These are phyloP conservation scores for Aureobasidium namibiae DNA, from an alignment of 2,329 filamentous ascomycete genomes.

Conservation along the genomic window DNA sequence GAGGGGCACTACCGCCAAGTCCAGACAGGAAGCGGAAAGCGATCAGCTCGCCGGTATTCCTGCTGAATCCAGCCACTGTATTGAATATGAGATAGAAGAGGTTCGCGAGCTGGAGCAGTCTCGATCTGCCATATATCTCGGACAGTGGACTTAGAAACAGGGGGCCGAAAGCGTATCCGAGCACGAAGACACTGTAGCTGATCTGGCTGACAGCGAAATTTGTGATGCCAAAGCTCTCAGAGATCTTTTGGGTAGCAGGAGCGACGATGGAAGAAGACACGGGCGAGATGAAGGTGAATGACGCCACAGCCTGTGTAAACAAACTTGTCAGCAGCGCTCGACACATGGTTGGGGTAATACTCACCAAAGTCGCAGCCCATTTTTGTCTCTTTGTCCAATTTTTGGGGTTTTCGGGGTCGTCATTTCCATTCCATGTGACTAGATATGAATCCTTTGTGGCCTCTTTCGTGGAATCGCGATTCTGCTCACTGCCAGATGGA, in stretches of 20 bases:
- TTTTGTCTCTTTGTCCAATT: conserved; percentile 16
- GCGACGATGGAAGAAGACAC: conserved; percentile 19
- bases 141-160: conserved; percentile 39
- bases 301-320: conserved; percentile 8
- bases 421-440: conserved; percentile 14
- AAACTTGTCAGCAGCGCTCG: neutral
- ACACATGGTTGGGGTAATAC: neutral
- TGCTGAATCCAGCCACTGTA: conserved; percentile 37
- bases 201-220: conserved; percentile 13
- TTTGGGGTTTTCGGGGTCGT: conserved; percentile 16
- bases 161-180: conserved; percentile 34
- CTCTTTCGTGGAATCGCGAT: neutral
- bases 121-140: conserved; percentile 41
- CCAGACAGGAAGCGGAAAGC: conserved; percentile 41
- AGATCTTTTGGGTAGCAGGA: conserved; percentile 18
- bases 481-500: too few relatives aligned
- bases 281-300: conserved; percentile 14
- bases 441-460: neutral
- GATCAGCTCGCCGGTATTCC: conserved; percentile 34
- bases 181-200: conserved; percentile 28
- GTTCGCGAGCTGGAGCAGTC: conserved; percentile 37
- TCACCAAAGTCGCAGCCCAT: conserved; percentile 16
- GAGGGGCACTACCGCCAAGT: conserved; percentile 40
- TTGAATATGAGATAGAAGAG: conserved; percentile 46
- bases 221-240: conserved; percentile 15